Evolutionary conservation across 2,329 filamentous ascomycete species (phyloP).

Genomic region (Fusarium scirpi): DNA sequence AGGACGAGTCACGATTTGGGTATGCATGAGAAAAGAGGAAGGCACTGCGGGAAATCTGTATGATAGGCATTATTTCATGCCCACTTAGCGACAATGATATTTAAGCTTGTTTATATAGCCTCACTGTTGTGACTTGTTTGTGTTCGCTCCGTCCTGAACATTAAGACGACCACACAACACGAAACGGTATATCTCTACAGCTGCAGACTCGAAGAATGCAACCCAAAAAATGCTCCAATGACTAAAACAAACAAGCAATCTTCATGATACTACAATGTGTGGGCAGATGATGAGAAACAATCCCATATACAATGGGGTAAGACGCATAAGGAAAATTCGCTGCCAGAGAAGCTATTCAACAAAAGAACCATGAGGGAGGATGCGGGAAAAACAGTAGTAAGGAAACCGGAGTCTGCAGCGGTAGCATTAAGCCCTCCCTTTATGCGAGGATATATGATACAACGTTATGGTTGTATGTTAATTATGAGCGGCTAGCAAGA

Average conservation of each 20-base stretch:
- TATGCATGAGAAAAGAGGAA: conserved; percentile 9
- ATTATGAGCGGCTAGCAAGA: conserved; percentile 66
- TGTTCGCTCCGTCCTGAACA: conserved; percentile 1
- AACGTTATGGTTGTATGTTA: conserved; percentile 9
- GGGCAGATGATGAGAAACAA: conserved; percentile 27
- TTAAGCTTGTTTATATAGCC: conserved; percentile 19
- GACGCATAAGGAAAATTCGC: conserved; percentile 35
- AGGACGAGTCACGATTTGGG: conserved; percentile 15
- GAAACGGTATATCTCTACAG: conserved; percentile 17
- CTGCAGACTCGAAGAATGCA: conserved; percentile 9
- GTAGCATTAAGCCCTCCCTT: conserved; percentile 33
- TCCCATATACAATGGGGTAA: conserved; percentile 11
- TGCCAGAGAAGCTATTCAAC: conserved; percentile 43
- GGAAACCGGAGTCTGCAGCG: conserved; percentile 39
- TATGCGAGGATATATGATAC: conserved; percentile 18
- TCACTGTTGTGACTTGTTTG: conserved; percentile 16
- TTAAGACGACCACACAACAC: conserved; percentile 5
- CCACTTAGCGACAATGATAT: conserved; percentile 37
- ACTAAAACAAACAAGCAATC: conserved; percentile 26
- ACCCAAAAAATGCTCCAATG: conserved; percentile 17
- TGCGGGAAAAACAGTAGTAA: conserved; percentile 31
- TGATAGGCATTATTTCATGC: conserved; percentile 34
- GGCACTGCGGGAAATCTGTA: conserved; percentile 26
- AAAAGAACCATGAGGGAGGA: conserved; percentile 34
- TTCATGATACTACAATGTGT: conserved; percentile 35